Evolutionary conservation across 2,329 filamentous ascomycete species (phyloP).

Genomic region (Fusarium beomiforme): DNA sequence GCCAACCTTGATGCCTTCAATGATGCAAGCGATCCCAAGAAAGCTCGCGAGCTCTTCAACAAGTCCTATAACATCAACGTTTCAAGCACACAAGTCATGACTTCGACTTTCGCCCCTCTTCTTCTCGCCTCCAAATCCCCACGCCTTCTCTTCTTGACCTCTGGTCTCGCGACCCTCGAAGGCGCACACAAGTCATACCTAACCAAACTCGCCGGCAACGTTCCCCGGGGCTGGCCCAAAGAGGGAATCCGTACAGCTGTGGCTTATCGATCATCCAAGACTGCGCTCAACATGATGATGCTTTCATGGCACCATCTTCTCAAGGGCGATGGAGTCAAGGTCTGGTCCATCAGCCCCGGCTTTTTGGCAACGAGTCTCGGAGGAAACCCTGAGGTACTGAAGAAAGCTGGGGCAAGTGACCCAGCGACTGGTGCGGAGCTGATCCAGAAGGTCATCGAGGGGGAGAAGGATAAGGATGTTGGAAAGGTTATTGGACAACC

Average conservation of each 20-base stretch:
- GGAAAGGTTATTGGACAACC: constrained; percentile 49
- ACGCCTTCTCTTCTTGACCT: constrained; percentile 60
- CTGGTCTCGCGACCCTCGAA: constrained; percentile 53
- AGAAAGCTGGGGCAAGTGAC: constrained; percentile 49
- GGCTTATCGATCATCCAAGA: constrained; percentile 42
- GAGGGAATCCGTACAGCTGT: constrained; percentile 53
- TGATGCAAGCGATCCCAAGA: constrained; percentile 37
- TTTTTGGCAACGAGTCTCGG: constrained; percentile 59
- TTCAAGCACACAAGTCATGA: constrained; percentile 55
- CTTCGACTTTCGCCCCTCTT: constrained; percentile 54
- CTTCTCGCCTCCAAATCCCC: constrained; percentile 55
- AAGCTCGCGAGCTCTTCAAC: constrained; percentile 55
- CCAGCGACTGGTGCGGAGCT: constrained; percentile 50
- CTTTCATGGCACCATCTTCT: constrained; percentile 57
- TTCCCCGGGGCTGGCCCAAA: constrained; percentile 60
- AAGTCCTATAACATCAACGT: constrained; percentile 62
- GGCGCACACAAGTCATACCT: constrained; percentile 44
- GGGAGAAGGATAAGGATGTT: constrained; percentile 53
- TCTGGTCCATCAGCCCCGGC: constrained; percentile 59
- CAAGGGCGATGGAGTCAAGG: constrained; percentile 60
- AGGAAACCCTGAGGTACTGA: constrained; percentile 44
- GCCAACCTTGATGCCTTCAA: constrained; percentile 54
- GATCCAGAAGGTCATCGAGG: constrained; percentile 53
- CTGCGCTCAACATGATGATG: constrained; percentile 46
- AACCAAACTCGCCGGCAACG: constrained; percentile 34